Base-by-base conservation (phyloP, 768 basidiomycete species). In the Gloeopeniophorella convolvens region DNA sequence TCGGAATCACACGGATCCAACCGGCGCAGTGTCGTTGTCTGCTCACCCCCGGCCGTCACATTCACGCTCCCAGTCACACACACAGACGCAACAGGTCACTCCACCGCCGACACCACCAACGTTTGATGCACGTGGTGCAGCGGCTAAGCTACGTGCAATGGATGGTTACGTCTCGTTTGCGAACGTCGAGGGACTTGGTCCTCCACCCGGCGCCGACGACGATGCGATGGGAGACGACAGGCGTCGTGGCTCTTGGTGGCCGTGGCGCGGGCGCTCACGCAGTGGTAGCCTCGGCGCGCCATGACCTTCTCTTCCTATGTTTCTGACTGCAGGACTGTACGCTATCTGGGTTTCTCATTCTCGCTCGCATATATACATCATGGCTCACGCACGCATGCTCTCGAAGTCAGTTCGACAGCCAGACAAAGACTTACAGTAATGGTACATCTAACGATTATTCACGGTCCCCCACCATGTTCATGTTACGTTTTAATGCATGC, bases 91-190 rank as follows among this genome's bases (percentile, higher is more conserved):
- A 21, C 54, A 49, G 42, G 44, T 42, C 13, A 51, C 63, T 9
- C 51, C 66, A 21, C 63, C 59, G 12, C 65, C 67, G n/a, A 61
- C 65, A 15, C 45, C 60, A 18, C 45, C 64, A 4, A 56, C 68
- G 3, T 86, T 86, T 70, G 80, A 86, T 59, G 80, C 77, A 10
- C 75, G 78, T 33, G 74, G 72, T 18, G 83, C 84, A 5, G 74
- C 74, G n/a, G 76, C 72, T 27, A 73, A 75, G 48, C 77, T 82
- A 54, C 72, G 70, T 21, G 65, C 72, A 28, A 74, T 79, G 26
- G 71, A 77, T 13, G 83, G 83, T 1, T 85, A 85, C 55, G 79
- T 85, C 30, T 77, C 75, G n/a, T 85, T 85, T 48, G 72, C 79
- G 33, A 75, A 72, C 42, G 74, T 85, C 9, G 82, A 82, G 65